Conservation (phyloP, 2,329 filamentous ascomycete species). For the Phaeosphaeria sp. region DNA sequence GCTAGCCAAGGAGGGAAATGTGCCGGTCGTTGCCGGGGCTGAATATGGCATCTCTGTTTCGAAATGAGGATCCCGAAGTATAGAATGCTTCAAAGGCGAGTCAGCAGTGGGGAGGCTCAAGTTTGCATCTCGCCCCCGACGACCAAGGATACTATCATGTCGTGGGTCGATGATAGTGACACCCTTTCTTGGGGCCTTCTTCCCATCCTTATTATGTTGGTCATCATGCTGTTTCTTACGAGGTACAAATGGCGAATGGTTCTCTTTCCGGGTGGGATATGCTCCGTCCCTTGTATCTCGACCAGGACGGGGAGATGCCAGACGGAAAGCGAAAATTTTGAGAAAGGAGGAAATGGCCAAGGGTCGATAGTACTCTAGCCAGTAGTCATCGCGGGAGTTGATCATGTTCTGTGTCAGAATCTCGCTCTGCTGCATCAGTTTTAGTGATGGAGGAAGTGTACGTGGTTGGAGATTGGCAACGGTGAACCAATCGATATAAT, state of each 20-base stretch:
- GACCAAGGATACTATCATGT: slow-evolving; percentile 22
- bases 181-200: slow-evolving; percentile 68
- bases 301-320: slow-evolving; percentile 81
- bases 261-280: slow-evolving; percentile 75
- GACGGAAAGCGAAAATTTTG: slow-evolving; percentile 91
- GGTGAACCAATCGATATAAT: slow-evolving; percentile 92
- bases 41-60: slow-evolving; percentile 35
- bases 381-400: slow-evolving; percentile 86
- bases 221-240: slow-evolving; percentile 56
- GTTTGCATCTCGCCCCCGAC: slow-evolving; percentile 28
- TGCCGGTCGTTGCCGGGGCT: slow-evolving; percentile 19
- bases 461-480: slow-evolving; percentile 72
- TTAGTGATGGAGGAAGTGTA: slow-evolving; percentile 59
- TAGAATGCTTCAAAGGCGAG: slow-evolving; percentile 48
- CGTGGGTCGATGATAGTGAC: slow-evolving; percentile 70
- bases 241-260: slow-evolving; percentile 87
- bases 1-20: slow-evolving; percentile 34
- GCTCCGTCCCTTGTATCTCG: slow-evolving; percentile 78
- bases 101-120: slow-evolving; percentile 39
- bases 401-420: slow-evolving; percentile 46
- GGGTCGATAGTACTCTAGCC: slow-evolving; percentile 95
- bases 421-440: slow-evolving; percentile 45
- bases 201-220: slow-evolving; percentile 67
- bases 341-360: slow-evolving; percentile 84
- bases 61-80: slow-evolving; percentile 50